Evolutionary conservation across 106 monocot genomes (phyloP).

Genomic region (Alisma plantagoaquatica): DNA sequence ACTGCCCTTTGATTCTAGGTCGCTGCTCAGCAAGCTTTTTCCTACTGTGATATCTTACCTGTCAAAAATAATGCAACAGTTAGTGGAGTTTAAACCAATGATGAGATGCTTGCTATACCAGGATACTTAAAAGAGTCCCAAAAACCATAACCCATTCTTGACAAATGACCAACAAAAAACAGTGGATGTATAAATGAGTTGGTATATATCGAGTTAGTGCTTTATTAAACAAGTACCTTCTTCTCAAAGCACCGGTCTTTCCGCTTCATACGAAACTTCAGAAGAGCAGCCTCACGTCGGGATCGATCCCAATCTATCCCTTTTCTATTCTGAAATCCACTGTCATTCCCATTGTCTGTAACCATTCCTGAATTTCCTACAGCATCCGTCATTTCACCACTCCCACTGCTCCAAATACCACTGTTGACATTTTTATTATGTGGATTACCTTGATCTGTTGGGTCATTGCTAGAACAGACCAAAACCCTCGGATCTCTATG

Average conservation of each 20-base stretch:
- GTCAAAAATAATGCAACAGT: constrained; percentile 1
- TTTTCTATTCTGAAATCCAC: neutral
- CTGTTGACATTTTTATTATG: neutral
- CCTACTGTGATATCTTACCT: constrained; percentile 87
- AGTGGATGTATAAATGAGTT: neutral
- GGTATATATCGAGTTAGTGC: neutral
- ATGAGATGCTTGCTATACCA: too few relatives aligned
- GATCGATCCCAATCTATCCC: constrained; percentile 4
- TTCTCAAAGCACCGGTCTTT: constrained; percentile 90
- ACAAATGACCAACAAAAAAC: neutral
- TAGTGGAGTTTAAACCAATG: neutral
- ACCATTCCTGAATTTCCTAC: neutral
- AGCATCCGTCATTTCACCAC: neutral
- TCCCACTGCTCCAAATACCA: neutral
- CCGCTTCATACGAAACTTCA: constrained; percentile 76
- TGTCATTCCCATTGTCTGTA: constrained; percentile 2
- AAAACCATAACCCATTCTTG: neutral
- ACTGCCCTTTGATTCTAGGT: constrained; percentile 89
- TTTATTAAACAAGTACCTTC: constrained; percentile 34
- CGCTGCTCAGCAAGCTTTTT: constrained; percentile 83
- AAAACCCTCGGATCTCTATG: neutral
- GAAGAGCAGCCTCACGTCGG: constrained; percentile 45
- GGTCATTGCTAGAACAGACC: neutral
- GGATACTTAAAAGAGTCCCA: neutral
- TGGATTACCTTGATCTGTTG: neutral